These are phyloP conservation scores for Middelhovenomyces tepae DNA, from an alignment of 805 yeast species.

Conservation along the genomic window DNA sequence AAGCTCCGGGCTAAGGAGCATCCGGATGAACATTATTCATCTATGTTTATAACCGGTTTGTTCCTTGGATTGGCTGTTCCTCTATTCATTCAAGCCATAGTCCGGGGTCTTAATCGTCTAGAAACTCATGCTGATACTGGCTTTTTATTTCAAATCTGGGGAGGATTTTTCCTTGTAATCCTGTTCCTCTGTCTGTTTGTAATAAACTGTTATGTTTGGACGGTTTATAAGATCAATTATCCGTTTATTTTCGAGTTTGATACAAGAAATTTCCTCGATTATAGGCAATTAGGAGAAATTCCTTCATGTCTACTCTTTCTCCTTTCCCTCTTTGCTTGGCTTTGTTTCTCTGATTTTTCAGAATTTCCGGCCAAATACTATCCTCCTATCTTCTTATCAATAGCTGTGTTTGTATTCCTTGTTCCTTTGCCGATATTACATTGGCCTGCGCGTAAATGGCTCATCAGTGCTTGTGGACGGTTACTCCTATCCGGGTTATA, in stretches of 20 bases:
- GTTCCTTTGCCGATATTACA: constrained; percentile 55
- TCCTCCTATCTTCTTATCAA: constrained; percentile 70
- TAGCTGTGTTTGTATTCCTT: constrained; percentile 38
- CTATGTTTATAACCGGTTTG: constrained; percentile 54
- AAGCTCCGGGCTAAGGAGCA: constrained; percentile 46
- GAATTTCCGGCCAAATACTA: constrained; percentile 57
- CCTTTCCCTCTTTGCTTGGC: constrained; percentile 58
- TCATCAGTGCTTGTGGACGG: constrained; percentile 62
- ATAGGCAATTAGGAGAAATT: constrained; percentile 53
- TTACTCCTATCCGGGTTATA: constrained; percentile 73
- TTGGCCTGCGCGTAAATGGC: constrained; percentile 67
- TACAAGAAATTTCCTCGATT: constrained; percentile 55
- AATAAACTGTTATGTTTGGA: constrained; percentile 66
- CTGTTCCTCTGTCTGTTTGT: constrained; percentile 58
- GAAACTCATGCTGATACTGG: constrained; percentile 46
- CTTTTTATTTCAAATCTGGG: constrained; percentile 80
- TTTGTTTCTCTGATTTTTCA: constrained; percentile 57
- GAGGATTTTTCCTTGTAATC: constrained; percentile 65
- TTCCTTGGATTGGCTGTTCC: constrained; percentile 65
- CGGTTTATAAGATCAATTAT: constrained; percentile 69
- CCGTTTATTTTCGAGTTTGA: constrained; percentile 87
- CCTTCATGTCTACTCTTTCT: constrained; percentile 53
- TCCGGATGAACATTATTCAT: constrained; percentile 29
- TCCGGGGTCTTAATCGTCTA: constrained; percentile 39
- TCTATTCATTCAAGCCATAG: constrained; percentile 51